A percentile compares a stretch with the other conserved stretches of the same genome.
phyloP scores from a whole-genome alignment of 805 yeast genomes.

The Candida nanaspora region DNA sequence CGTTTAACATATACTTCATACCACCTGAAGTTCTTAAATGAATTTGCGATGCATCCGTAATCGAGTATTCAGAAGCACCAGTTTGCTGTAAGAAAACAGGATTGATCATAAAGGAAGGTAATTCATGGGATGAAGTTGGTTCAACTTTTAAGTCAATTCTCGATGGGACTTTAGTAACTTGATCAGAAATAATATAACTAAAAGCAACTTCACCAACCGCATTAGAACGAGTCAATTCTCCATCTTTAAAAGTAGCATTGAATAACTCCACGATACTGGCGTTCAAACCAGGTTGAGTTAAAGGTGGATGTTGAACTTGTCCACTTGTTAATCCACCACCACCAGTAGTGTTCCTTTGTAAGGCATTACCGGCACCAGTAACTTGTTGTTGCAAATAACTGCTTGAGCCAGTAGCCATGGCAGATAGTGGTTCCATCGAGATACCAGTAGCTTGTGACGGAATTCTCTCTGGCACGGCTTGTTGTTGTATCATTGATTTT shows the following conservation, averaged over 20 bases:
- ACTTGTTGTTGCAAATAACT: constrained; percentile 30
- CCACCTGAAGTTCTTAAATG: constrained; percentile 70
- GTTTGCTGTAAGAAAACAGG: constrained; percentile 41
- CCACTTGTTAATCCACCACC: constrained; percentile 26
- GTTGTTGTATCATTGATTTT: constrained; percentile 10
- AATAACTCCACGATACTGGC: constrained; percentile 83
- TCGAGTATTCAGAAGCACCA: constrained; percentile 30
- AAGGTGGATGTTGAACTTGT: constrained; percentile 42
- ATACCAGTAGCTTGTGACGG: background rate
- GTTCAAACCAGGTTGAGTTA: constrained; percentile 58
- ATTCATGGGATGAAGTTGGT: constrained; percentile 32
- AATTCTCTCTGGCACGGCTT: background rate
- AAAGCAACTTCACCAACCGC: constrained; percentile 84
- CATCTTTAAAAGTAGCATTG: constrained; percentile 68
- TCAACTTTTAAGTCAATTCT: constrained; percentile 33
- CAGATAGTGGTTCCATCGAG: constrained; percentile 7
- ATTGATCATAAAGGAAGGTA: constrained; percentile 43
- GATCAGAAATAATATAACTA: constrained; percentile 42
- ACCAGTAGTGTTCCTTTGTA: constrained; percentile 25
- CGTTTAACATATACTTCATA: constrained; percentile 59
- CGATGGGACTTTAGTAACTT: constrained; percentile 27
- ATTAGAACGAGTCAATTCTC: constrained; percentile 50
- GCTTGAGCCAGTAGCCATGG: constrained; percentile 13
- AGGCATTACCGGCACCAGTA: constrained; percentile 34
- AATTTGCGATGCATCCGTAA: constrained; percentile 41